These are phyloP conservation scores for Fusarium duplospermum DNA, from an alignment of 2,329 filamentous ascomycete species.

Conservation along the genomic window DNA sequence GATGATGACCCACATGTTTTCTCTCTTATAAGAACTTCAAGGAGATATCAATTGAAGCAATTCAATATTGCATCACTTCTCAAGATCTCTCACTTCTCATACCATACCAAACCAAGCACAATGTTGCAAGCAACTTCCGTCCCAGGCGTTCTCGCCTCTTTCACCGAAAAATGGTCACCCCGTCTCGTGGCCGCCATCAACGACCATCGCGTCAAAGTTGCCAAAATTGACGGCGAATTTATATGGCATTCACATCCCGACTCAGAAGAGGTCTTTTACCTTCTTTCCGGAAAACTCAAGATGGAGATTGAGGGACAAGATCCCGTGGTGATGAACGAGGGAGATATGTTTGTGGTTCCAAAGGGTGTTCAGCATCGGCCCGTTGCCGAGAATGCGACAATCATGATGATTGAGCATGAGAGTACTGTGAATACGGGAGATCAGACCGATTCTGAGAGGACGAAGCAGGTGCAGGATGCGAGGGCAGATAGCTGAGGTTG, in stretches of 20 bases:
- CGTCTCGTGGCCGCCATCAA: slow-evolving; percentile 50
- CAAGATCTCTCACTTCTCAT: not conserved
- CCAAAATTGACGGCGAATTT: slow-evolving; percentile 53
- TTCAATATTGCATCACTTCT: not conserved
- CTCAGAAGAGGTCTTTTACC: slow-evolving; percentile 56
- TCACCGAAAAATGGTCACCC: slow-evolving; percentile 47
- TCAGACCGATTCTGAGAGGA: slow-evolving; percentile 38
- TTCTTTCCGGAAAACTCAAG: slow-evolving; percentile 49
- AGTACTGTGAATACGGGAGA: slow-evolving; percentile 48
- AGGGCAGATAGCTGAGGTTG: not conserved
- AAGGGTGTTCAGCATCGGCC: slow-evolving; percentile 53
- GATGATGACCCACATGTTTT: not conserved
- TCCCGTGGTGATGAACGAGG: slow-evolving; percentile 44
- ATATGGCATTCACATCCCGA: slow-evolving; percentile 55
- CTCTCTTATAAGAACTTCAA: not conserved
- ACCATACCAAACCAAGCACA: not conserved
- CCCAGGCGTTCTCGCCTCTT: slow-evolving; percentile 42
- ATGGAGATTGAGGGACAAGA: slow-evolving; percentile 49
- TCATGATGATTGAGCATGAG: slow-evolving; percentile 53
- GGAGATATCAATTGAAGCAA: not conserved
- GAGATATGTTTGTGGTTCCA: slow-evolving; percentile 51
- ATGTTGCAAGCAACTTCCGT: slow-evolving; percentile 41
- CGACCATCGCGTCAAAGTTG: slow-evolving; percentile 55
- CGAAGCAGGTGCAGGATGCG: slow-evolving; percentile 35
- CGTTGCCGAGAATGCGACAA: slow-evolving; percentile 49